These are phyloP conservation scores for Botrytis fabae DNA, from an alignment of 2,329 filamentous ascomycete species.

Conservation along the genomic window DNA sequence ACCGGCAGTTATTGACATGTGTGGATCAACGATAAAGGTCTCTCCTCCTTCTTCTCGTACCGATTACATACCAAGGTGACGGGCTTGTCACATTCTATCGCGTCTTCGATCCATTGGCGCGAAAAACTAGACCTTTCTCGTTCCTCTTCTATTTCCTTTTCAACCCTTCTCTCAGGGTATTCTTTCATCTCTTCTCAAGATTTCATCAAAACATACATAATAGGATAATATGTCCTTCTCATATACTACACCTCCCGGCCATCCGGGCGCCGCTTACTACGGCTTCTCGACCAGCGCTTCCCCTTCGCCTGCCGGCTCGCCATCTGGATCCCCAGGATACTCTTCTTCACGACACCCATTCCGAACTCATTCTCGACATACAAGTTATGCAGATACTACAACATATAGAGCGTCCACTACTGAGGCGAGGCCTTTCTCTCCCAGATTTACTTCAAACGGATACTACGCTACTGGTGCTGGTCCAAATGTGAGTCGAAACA, in stretches of 20 bases:
- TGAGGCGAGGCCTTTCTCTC: conserved; percentile 37
- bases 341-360: conserved; percentile 36
- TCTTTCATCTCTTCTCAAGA: conserved; percentile 10
- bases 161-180: conserved; percentile 32
- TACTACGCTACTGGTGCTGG: conserved; percentile 43
- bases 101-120: conserved; percentile 29
- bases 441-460: conserved; percentile 42
- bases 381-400: conserved; percentile 37
- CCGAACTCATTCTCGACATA: conserved; percentile 39
- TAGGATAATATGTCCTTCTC: conserved; percentile 39
- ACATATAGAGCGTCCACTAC: conserved; percentile 33
- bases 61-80: conserved; percentile 44
- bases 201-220: conserved; percentile 32
- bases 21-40: conserved; percentile 42
- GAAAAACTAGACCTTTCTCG: conserved; percentile 15
- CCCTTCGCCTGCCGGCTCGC: conserved; percentile 40
- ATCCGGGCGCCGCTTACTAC: conserved; percentile 36
- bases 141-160: conserved; percentile 20
- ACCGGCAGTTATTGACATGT: conserved; percentile 41
- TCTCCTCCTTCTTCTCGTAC: conserved; percentile 42
- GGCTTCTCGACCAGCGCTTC: conserved; percentile 39
- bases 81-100: conserved; percentile 39
- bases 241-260: conserved; percentile 37
- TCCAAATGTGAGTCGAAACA: conserved; percentile 44
- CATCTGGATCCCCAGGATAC: conserved; percentile 27